phyloP scores from a whole-genome alignment of 768 basidiomycete species.

The Crucibulum laeve region DNA sequence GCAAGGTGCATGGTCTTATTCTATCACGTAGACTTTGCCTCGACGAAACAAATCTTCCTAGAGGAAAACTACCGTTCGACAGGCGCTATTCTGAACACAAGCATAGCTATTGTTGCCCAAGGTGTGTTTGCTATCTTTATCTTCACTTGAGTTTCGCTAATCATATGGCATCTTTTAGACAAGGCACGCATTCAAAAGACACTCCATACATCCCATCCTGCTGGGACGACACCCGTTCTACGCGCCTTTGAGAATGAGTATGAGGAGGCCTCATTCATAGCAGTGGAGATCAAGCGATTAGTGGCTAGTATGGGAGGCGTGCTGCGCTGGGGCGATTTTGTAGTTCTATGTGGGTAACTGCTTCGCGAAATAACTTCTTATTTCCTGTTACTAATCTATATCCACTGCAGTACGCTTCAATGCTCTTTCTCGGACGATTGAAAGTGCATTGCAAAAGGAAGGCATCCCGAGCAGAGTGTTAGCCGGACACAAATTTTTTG shows the following conservation, averaged over 20 bases:
- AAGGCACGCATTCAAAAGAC: slow-evolving; percentile 71
- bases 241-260: slow-evolving; percentile 47
- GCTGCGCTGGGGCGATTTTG: slow-evolving; percentile 73
- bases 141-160: neutral
- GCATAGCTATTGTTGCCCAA: slow-evolving; percentile 78
- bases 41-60: slow-evolving; percentile 64
- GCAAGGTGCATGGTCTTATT: neutral
- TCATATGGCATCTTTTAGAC: slow-evolving; percentile 37
- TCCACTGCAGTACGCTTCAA: slow-evolving; percentile 82
- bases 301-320: slow-evolving; percentile 72
- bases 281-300: slow-evolving; percentile 71
- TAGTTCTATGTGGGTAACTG: slow-evolving; percentile 61
- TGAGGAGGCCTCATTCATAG: slow-evolving; percentile 69
- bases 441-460: slow-evolving; percentile 70
- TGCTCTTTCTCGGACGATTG: slow-evolving; percentile 71
- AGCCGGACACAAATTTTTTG: slow-evolving; percentile 84
- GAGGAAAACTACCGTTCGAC: slow-evolving; percentile 90
- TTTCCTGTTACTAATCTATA: slow-evolving; percentile 1
- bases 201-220: slow-evolving; percentile 63
- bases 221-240: slow-evolving; percentile 57
- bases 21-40: slow-evolving; percentile 54
- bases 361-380: neutral
- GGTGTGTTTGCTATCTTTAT: slow-evolving; percentile 34
- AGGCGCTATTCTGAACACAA: slow-evolving; percentile 64
- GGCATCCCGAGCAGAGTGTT: slow-evolving; percentile 77